Percentiles rank a stretch among this genome's conserved stretches.
These are phyloP conservation scores for Aegilops speltoides DNA, from an alignment of 176 grass and related monocot genomes.

Conservation along the genomic window DNA sequence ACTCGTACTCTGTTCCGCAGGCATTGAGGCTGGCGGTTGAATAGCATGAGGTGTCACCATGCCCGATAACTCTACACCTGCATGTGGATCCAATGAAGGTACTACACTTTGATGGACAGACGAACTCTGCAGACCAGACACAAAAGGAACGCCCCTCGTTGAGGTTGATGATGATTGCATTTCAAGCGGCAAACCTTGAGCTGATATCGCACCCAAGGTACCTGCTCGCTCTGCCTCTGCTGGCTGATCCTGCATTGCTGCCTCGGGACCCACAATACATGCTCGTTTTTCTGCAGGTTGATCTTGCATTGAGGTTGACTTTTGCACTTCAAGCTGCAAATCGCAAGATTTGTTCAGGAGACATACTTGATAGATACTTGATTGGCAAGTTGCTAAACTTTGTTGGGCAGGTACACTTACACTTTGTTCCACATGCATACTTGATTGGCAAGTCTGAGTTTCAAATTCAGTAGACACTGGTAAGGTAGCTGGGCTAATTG, in stretches of 20 bases:
- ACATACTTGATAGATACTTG: too few relatives aligned
- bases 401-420: neutral
- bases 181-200: slow-evolving; percentile 6
- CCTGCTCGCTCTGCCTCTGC: slow-evolving; percentile 15
- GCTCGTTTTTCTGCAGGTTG: slow-evolving; percentile 19
- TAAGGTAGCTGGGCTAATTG: neutral
- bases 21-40: slow-evolving; percentile 1
- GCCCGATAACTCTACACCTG: neutral
- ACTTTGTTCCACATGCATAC: slow-evolving; percentile 14
- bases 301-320: slow-evolving; percentile 25
- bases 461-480: neutral
- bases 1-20: slow-evolving; percentile 7
- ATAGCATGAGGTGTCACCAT: neutral
- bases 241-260: slow-evolving; percentile 1
- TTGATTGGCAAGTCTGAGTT: slow-evolving; percentile 20
- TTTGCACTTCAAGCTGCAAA: slow-evolving; percentile 22
- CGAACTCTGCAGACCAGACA: slow-evolving; percentile 2
- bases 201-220: slow-evolving; percentile 8
- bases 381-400: neutral
- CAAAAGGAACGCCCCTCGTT: neutral
- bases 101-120: neutral
- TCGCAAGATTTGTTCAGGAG: neutral
- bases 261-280: neutral
- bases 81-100: neutral
- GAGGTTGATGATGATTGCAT: slow-evolving; percentile 17